Conservation (phyloP, 169 alveolate species). For the Babesia caballi region DNA sequence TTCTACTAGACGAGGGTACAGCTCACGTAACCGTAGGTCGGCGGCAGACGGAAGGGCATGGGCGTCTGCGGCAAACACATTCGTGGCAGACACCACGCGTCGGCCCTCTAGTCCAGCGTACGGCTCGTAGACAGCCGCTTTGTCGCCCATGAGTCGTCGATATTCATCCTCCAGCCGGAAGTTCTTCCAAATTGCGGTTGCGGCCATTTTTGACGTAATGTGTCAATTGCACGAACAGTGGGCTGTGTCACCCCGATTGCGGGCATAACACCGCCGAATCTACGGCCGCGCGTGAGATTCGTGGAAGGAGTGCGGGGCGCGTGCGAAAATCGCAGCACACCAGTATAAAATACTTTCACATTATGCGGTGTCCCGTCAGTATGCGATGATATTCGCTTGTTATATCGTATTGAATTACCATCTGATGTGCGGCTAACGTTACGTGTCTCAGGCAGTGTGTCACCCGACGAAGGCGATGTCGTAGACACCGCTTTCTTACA, state of each 20-base stretch:
- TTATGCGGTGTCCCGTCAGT: no score
- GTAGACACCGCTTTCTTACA: no score
- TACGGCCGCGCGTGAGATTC: no score
- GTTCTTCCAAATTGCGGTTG: constrained; percentile 35
- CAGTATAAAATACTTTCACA: no score
- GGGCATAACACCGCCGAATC: neutral
- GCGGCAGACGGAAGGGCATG: constrained; percentile 36
- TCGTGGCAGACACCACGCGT: constrained; percentile 32
- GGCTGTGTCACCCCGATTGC: neutral
- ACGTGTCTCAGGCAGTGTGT: no score
- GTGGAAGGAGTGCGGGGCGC: no score
- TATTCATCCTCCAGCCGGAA: constrained; percentile 45
- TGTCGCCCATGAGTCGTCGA: constrained; percentile 10
- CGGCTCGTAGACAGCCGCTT: neutral
- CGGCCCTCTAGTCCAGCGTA: constrained; percentile 22
- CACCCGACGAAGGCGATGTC: no score
- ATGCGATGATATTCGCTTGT: no score
- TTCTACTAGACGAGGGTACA: constrained; percentile 46
- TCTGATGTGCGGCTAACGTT: no score
- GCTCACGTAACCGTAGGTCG: constrained; percentile 15
- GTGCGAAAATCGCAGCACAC: no score
- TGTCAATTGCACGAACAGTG: neutral
- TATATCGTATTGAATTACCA: no score
- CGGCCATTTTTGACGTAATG: constrained; percentile 34
- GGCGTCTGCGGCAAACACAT: constrained; percentile 31